Evolutionary conservation across 2,329 filamentous ascomycete species (phyloP).

Genomic region (Microsporum audouinii): DNA sequence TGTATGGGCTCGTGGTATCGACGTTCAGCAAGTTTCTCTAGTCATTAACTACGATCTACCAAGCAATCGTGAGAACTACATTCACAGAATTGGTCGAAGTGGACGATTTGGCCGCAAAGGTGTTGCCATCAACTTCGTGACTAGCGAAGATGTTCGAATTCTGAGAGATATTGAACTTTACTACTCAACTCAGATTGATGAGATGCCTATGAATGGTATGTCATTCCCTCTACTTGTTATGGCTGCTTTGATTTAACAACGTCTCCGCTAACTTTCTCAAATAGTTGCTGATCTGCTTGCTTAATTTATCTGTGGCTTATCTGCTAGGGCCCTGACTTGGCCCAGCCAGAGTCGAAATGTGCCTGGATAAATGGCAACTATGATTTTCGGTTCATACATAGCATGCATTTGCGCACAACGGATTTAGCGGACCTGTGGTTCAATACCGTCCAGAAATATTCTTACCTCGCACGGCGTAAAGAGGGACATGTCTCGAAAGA

Average conservation of each 20-base stretch:
- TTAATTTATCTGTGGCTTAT: slow-evolving; percentile 8
- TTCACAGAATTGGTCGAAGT: slow-evolving; percentile 92
- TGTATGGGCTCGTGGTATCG: slow-evolving; percentile 95
- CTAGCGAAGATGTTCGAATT: slow-evolving; percentile 93
- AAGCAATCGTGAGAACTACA: slow-evolving; percentile 98
- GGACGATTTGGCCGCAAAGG: slow-evolving; percentile 95
- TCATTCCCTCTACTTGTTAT: slow-evolving; percentile 17
- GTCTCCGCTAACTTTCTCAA: neutral
- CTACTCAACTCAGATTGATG: slow-evolving; percentile 93
- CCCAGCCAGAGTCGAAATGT: neutral
- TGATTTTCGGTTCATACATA: neutral
- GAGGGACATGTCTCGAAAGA: neutral
- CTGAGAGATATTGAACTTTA: slow-evolving; percentile 94
- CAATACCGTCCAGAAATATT: neutral
- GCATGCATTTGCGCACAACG: neutral
- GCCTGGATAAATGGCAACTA: neutral
- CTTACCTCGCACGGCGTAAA: neutral
- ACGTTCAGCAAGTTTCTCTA: slow-evolving; percentile 94
- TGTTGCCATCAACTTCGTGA: slow-evolving; percentile 99
- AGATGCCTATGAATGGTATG: slow-evolving; percentile 95
- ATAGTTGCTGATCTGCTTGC: slow-evolving; percentile 19
- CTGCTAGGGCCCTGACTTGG: neutral
- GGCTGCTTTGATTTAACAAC: neutral
- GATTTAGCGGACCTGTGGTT: neutral
- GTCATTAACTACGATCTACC: slow-evolving; percentile 99